These are phyloP conservation scores for Ambrosiella beaveri DNA, from an alignment of 2,329 filamentous ascomycete genomes.

Conservation along the genomic window DNA sequence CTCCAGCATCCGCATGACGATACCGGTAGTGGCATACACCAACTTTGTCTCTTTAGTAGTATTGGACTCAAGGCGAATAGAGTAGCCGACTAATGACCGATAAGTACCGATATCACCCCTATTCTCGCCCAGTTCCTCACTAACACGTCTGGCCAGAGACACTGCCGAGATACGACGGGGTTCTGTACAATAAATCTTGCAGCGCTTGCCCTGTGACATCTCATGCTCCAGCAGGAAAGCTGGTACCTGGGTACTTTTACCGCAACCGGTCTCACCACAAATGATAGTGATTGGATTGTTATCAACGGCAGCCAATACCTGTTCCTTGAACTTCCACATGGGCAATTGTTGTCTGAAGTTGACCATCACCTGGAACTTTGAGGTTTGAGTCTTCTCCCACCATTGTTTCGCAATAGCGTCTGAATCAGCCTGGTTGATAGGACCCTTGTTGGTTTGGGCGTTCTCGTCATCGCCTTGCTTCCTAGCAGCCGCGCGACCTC, in stretches of 20 bases:
- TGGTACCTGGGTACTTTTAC: slow-evolving; percentile 96
- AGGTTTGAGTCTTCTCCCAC: slow-evolving; percentile 37
- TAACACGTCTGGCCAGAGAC: slow-evolving; percentile 79
- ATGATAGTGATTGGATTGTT: slow-evolving; percentile 76
- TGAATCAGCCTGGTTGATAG: slow-evolving; percentile 22
- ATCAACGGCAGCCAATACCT: slow-evolving; percentile 62
- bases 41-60: slow-evolving; percentile 65
- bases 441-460: slow-evolving; percentile 27
- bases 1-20: slow-evolving; percentile 97
- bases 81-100: slow-evolving; percentile 80
- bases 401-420: slow-evolving; percentile 42
- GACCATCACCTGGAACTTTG: slow-evolving; percentile 64
- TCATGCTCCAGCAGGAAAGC: slow-evolving; percentile 85
- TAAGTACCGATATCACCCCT: slow-evolving; percentile 65
- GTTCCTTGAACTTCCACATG: slow-evolving; percentile 69
- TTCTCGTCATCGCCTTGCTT: slow-evolving; percentile 32
- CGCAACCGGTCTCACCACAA: slow-evolving; percentile 90
- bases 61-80: slow-evolving; percentile 82
- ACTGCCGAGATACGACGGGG: slow-evolving; percentile 92
- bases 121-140: slow-evolving; percentile 80
- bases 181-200: slow-evolving; percentile 91
- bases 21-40: slow-evolving; percentile 77
- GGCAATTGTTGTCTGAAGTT: slow-evolving; percentile 62
- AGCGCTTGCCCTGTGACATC: slow-evolving; percentile 58
- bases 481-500: slow-evolving; percentile 35